Evolutionary conservation across 1,139 yeast species (phyloP).

Genomic region (Wickerhamomyces sp.): DNA sequence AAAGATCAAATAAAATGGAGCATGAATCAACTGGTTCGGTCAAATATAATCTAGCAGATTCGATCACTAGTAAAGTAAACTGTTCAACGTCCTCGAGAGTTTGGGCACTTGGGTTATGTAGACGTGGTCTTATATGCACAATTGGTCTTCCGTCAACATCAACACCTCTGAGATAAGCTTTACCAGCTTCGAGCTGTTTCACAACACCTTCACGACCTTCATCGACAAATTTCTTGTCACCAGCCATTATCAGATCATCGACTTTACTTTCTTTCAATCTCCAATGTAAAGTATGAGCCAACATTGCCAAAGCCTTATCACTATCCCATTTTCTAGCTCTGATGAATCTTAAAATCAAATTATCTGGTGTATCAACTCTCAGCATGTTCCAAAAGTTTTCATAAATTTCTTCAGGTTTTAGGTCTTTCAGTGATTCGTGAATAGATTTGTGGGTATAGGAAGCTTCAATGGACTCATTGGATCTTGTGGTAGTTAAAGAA

Average conservation of each 20-base stretch:
- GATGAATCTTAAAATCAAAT: conserved; percentile 56
- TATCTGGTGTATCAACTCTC: conserved; percentile 70
- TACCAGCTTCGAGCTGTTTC: conserved; percentile 42
- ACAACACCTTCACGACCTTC: conserved; percentile 27
- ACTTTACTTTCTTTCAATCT: conserved; percentile 51
- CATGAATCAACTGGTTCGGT: conserved; percentile 67
- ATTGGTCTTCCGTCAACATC: conserved; percentile 66
- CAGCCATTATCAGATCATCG: conserved; percentile 51
- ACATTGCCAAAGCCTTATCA: conserved; percentile 58
- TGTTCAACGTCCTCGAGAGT: conserved; percentile 60
- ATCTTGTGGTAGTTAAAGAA: conserved; percentile 21
- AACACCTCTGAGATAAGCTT: conserved; percentile 59
- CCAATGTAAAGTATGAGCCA: conserved; percentile 66
- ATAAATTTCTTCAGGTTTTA: conserved; percentile 39
- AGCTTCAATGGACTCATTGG: conserved; percentile 25
- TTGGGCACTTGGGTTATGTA: conserved; percentile 70
- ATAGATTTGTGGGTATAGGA: conserved; percentile 24
- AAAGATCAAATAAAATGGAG: conserved; percentile 67
- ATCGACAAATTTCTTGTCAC: conserved; percentile 44
- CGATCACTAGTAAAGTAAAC: conserved; percentile 64
- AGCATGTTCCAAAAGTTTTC: conserved; percentile 50
- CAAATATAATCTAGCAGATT: conserved; percentile 59
- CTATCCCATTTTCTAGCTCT: conserved; percentile 75
- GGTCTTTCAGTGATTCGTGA: conserved; percentile 33
- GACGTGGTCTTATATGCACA: conserved; percentile 64